Base-by-base conservation (phyloP, 345 rosid genomes). In the Eucalyptus brandiana region DNA sequence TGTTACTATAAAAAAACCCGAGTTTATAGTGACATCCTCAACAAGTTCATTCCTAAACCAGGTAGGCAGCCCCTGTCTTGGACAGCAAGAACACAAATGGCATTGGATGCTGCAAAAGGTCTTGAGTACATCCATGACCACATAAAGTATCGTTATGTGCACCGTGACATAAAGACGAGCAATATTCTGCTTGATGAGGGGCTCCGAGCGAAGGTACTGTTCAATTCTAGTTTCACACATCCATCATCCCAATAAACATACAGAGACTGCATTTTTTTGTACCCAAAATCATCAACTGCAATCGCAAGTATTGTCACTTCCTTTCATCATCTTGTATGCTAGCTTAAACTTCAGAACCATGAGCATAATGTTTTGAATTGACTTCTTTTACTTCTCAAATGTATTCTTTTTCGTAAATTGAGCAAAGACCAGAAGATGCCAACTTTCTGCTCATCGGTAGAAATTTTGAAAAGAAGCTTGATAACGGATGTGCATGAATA, bases 91-190 rank as follows among this genome's bases (percentile, higher is more conserved):
- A 86, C 95, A 8, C 95, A 93, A 88, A 96, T 96, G 21, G 97
- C 97, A 21, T 89, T 95, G 16, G 96, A 94, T 91, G 94, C 96
- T 40, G 94, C 96, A 6, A 96, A 91, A 85, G 96, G 96, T 86
- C 92, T 96, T 12, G 95, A 95, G 87, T 95, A 96, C 91, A 95
- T 96, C 60, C 96, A 96, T 21, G 97, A 96, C 58, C 96, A 96
- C 92, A 94, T 95, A 8, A 96, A 96, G 90, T 90, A 93, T 30
- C 92, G 92, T 3, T 96, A 96, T 56, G 96, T 96, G 87, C 97
- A 96, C 87, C 92, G 95, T 21, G 96, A 95, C 62, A 93, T 95
- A 89, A 94, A 96, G 91, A 95, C 93, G 3, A 95, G 94, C 89
- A 96, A 95, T 92, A 96, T 96, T 90, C 91, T 95, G 17, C 94